Evolutionary conservation across 345 rosid species (phyloP).

Genomic region (Hypericum androsaemum): DNA sequence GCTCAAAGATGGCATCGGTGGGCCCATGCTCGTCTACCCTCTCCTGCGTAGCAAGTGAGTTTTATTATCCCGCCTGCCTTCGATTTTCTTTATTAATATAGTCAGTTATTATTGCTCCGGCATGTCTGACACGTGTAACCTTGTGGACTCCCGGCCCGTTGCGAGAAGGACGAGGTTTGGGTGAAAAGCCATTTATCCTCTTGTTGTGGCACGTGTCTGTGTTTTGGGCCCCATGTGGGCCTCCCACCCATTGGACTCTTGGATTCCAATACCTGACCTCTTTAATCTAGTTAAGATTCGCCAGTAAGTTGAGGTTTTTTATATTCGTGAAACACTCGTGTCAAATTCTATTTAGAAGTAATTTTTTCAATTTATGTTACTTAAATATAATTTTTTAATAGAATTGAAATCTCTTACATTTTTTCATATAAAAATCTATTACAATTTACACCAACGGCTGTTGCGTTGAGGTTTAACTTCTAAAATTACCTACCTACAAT

Average conservation of each 20-base stretch:
- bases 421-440: no score
- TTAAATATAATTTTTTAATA: no score
- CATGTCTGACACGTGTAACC: slow-evolving; percentile 26
- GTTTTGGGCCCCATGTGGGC: not conserved
- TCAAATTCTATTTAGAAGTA: no score
- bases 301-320: no score
- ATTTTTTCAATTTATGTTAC: no score
- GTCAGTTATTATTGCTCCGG: slow-evolving; percentile 9
- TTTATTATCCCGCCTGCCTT: not conserved
- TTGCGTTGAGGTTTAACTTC: no score
- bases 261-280: not conserved
- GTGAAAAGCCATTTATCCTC: not conserved
- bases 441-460: no score
- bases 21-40: slow-evolving; percentile 90
- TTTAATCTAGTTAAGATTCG: slow-evolving; percentile 16
- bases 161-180: slow-evolving; percentile 23
- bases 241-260: slow-evolving; percentile 1
- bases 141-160: not conserved
- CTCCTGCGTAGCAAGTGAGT: slow-evolving; percentile 72
- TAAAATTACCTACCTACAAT: no score
- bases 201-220: slow-evolving; percentile 6
- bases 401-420: no score
- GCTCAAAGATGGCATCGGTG: slow-evolving; percentile 66
- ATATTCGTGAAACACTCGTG: no score
- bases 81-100: not conserved